Evolutionary conservation across 2,329 filamentous ascomycete species (phyloP), one percentile per base, ranked within the genome.

Genomic region (Didymella segeticola): DNA sequence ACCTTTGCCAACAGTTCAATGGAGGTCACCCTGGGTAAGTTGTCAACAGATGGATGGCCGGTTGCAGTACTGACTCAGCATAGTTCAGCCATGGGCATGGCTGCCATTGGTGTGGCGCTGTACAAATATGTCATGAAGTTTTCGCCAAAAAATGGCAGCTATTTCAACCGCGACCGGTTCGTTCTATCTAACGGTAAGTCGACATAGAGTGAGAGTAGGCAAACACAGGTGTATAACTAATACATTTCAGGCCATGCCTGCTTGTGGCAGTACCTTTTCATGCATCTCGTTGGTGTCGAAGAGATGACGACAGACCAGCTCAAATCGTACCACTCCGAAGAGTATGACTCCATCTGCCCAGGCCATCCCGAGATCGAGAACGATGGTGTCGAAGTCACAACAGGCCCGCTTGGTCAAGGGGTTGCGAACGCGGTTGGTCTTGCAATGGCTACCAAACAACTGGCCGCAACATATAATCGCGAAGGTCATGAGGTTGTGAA

Each of bases 71-170:
- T 41, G 10, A 47, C 8, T 3, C n/a, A 5, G 15, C 6, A 22
- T 27, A 45, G 62, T 17, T 60, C 57, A 19, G 82, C 82, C 15
- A 85, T 86, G 68, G 83, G 83, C 30, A 86, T 86, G 76, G 84
- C 83, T 19, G 84, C 82, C 4, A 86, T 87, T 48, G 85, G 85
- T 9, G 75, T 87, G 19, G 81, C 84, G 0, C 67, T 87, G 3
- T 88, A 81, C 79, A 87, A 86, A 61, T 86, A 88, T 64, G 76
- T 77, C 5, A 87, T 88, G 85, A 77, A 77, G 38, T 87, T 85
- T 63, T 79, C 82, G 2, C 84, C 85, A 0, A 71, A 74, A n/a
- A 80, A 80, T 33, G 80, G 82, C 8, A 64, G 77, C 34, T 87
- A 76, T 68, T 86, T 87, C 75, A 85, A 87, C 67, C 77, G 85